A percentile compares a stretch with the other conserved stretches of the same genome.
Conservation (phyloP, 2,329 filamentous ascomycete species). For the Phyllosticta ampelicida region DNA sequence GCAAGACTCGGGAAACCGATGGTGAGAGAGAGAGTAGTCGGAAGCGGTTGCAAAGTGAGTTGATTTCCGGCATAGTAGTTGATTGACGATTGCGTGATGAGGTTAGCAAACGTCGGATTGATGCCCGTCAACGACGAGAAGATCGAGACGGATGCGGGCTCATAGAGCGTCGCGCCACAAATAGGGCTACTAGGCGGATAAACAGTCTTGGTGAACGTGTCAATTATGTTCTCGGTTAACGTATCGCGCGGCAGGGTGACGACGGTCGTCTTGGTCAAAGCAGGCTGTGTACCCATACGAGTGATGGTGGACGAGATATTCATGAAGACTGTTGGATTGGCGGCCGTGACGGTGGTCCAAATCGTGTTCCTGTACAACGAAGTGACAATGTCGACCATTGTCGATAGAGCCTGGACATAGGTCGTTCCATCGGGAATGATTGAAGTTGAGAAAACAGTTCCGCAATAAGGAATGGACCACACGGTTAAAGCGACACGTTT, state of each 20-base stretch:
- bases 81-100: background rate
- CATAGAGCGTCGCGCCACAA: background rate
- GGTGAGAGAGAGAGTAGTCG: background rate
- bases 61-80: constrained; percentile 4
- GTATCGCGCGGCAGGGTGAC: background rate
- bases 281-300: background rate
- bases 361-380: constrained; percentile 1
- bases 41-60: background rate
- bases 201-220: background rate
- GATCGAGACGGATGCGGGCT: background rate
- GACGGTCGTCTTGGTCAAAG: background rate
- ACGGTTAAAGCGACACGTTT: background rate
- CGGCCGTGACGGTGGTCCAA: background rate
- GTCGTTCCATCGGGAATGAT: constrained; percentile 1
- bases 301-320: background rate
- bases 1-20: background rate
- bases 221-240: background rate
- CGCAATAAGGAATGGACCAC: constrained; percentile 3
- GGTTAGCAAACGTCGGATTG: background rate
- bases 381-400: constrained; percentile 2
- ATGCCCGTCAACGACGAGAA: background rate
- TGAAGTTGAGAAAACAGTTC: background rate
- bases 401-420: background rate
- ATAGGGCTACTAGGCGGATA: constrained; percentile 4
- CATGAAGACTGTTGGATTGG: background rate